Base-by-base conservation (phyloP, 257 asterid species). In the Solanum tarapatanum region DNA sequence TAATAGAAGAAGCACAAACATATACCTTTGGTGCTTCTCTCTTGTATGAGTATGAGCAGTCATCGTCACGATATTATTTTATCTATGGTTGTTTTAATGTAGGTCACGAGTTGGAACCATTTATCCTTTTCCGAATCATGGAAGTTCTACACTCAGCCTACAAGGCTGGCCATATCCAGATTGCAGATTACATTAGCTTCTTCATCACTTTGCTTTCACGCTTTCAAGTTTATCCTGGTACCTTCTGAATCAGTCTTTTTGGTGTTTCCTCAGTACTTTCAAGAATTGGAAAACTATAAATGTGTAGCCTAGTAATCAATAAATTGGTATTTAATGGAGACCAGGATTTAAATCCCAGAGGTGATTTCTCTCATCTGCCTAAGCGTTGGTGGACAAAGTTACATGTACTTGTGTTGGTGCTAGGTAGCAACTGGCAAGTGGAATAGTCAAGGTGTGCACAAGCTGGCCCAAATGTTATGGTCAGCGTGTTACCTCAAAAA, bases 151-250 rank as follows among this genome's bases (percentile, higher is more conserved):
- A 93, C 86, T 93, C 96, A 74, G 93, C 95, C 64, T 96, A 91
- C 87, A 93, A 89, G 91, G 95, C 93, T 86, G 98, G 99, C 75
- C 98, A 93, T 88, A 92, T 97, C 90, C 89, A 86, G 88, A 88
- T 90, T 89, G 94, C 94, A 62, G 98, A 95, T 89, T 94, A 95
- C 89, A 89, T 92, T 86, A 95, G 99, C 92, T 93, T 97, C 92
- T 93, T 89, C 80, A 87, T 94, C 90, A 95, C 99, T 60, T 88
- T 97, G 87, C 94, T 97, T 87, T 92, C 97, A 35, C 96, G 86
- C 87, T 94, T 94, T 91, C 92, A 80, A 88, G 95, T 91, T 88
- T 88, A 89, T 93, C 96, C 98, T 3, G 98, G 99, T 97, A 95
- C 83, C 48, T 69, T 79, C 72, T 83, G 43, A 60, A 88, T 79